A percentile compares a stretch with the other conserved stretches of the same genome.
Conservation (phyloP, 164 flowering plant species). For the Pachysandra terminalis region DNA sequence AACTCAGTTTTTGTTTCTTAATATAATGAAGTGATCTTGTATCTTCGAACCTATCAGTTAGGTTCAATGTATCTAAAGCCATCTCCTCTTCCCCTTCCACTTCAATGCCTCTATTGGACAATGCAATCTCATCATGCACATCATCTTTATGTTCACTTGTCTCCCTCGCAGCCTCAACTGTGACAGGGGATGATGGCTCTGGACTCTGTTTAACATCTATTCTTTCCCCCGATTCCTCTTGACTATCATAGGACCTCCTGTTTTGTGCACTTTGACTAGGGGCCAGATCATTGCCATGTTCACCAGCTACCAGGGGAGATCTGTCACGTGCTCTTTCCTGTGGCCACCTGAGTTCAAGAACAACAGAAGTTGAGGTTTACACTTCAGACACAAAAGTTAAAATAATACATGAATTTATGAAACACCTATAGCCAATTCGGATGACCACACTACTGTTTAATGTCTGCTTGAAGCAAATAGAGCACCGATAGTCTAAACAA, state of each 20-base stretch:
- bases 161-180: constrained; percentile 34
- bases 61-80: constrained; percentile 18
- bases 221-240: constrained; percentile 51
- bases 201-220: constrained; percentile 40
- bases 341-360: constrained; percentile 34
- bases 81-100: constrained; percentile 51
- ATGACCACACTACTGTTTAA: no score
- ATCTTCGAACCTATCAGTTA: constrained; percentile 30
- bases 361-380: not conserved
- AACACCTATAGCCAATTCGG: no score
- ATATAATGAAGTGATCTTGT: constrained; percentile 18
- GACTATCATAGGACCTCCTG: constrained; percentile 28
- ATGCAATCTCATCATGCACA: constrained; percentile 26
- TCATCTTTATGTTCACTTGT: constrained; percentile 42
- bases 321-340: constrained; percentile 37
- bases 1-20: constrained; percentile 49
- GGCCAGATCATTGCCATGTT: constrained; percentile 18
- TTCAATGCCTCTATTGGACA: constrained; percentile 32
- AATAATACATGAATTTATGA: no score
- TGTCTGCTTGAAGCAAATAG: no score
- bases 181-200: constrained; percentile 34
- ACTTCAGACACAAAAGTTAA: no score
- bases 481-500: no score
- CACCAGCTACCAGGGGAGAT: constrained; percentile 26
- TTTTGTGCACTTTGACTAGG: constrained; percentile 31